Percentiles rank a stretch among this genome's conserved stretches.
Conservation (phyloP, 768 basidiomycete species). For the Hygrophorus pudorinus region DNA sequence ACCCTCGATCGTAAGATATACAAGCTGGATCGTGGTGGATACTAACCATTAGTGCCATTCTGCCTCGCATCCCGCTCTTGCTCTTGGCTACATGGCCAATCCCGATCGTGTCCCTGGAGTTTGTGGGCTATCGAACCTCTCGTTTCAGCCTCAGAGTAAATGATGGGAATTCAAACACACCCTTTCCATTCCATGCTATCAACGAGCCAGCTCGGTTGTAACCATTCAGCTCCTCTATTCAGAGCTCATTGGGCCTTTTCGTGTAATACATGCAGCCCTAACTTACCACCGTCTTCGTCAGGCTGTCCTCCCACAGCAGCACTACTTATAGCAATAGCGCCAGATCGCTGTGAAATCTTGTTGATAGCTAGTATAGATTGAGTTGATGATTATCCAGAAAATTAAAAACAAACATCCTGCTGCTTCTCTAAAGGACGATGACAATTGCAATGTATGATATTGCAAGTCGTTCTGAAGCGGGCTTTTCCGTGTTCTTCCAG, state of each 20-base stretch:
- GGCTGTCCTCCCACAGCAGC: conserved; percentile 34
- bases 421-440: conserved; percentile 27
- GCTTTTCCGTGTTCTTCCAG: background rate
- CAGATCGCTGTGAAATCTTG: conserved; percentile 36
- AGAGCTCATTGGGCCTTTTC: conserved; percentile 1
- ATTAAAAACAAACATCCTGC: conserved; percentile 30
- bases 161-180: conserved; percentile 12
- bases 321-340: conserved; percentile 33
- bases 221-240: conserved; percentile 24
- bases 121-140: background rate
- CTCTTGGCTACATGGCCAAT: background rate
- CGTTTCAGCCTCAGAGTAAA: background rate
- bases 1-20: conserved; percentile 8
- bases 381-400: background rate
- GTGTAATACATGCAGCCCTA: background rate
- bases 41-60: background rate
- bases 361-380: conserved; percentile 32
- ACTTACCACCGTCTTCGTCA: conserved; percentile 22
- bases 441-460: conserved; percentile 1
- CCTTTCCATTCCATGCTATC: conserved; percentile 26
- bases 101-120: conserved; percentile 12
- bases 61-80: no score
- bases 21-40: background rate
- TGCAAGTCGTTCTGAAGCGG: background rate
- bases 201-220: conserved; percentile 41